Evolutionary conservation across 495 filamentous ascomycete species (phyloP).

Genomic region (Xylaria curta): DNA sequence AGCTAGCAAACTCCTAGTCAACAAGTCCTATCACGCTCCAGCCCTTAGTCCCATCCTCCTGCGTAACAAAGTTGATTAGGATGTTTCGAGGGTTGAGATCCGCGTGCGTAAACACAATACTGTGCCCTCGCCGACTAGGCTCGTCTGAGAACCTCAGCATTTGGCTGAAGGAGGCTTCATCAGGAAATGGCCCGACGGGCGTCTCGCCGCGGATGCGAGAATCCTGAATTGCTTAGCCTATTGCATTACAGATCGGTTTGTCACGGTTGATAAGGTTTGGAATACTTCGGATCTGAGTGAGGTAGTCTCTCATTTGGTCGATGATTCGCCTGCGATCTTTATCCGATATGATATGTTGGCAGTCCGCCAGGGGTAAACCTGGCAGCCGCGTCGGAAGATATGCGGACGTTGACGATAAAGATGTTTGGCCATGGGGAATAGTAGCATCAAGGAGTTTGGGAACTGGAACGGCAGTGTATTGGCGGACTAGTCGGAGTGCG

Average conservation of each 20-base stretch:
- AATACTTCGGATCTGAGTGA: conserved; percentile 37
- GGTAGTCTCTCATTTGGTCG: conserved; percentile 37
- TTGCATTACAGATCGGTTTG: conserved; percentile 37
- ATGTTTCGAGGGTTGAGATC: conserved; percentile 57
- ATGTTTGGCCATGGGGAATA: neutral
- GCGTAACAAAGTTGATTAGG: conserved; percentile 43
- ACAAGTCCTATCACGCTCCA: conserved; percentile 33
- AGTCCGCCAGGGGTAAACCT: neutral
- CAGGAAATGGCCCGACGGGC: conserved; percentile 41
- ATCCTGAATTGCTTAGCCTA: conserved; percentile 35
- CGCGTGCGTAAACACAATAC: conserved; percentile 52
- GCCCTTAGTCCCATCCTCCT: conserved; percentile 27
- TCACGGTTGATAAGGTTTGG: conserved; percentile 28
- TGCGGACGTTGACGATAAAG: neutral
- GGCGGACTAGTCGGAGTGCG: conserved; percentile 36
- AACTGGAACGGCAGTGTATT: conserved; percentile 37
- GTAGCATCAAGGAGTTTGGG: conserved; percentile 26
- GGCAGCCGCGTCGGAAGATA: neutral
- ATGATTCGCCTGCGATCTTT: conserved; percentile 32
- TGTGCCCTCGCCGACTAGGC: conserved; percentile 38
- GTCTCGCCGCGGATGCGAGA: conserved; percentile 33
- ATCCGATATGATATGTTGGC: conserved; percentile 32
- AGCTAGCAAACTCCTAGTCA: conserved; percentile 34
- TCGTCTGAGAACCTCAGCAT: conserved; percentile 39
- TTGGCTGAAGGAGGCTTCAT: conserved; percentile 44